A percentile compares a stretch with the other conserved stretches of the same genome.
phyloP scores from a whole-genome alignment of 495 filamentous ascomycete species.

The Rhypophila decipiens region DNA sequence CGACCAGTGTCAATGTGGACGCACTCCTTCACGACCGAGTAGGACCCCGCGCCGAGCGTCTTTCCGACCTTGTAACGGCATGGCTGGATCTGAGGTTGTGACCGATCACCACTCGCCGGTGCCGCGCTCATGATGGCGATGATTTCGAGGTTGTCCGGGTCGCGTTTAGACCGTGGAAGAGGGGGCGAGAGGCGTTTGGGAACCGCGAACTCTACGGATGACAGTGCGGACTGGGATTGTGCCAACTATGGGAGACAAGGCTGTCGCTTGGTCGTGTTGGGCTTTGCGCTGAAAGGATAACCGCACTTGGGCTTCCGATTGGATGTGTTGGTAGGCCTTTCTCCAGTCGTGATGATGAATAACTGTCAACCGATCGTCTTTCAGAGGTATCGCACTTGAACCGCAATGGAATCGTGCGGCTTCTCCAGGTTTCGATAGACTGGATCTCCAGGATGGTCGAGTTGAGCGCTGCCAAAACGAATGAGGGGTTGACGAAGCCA shows the following conservation, averaged over 20 bases:
- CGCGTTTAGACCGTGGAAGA: background rate
- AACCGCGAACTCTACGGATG: background rate
- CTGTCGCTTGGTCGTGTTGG: too few species aligned
- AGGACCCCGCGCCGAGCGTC: slow-evolving; percentile 90
- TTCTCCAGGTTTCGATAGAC: too few species aligned
- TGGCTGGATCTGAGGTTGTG: slow-evolving; percentile 44
- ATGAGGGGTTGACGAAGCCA: too few species aligned
- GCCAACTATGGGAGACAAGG: background rate
- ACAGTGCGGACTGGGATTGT: background rate
- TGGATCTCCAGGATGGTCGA: too few species aligned
- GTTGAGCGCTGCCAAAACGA: too few species aligned
- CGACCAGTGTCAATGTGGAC: slow-evolving; percentile 96
- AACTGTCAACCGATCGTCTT: too few species aligned
- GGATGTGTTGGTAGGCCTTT: too few species aligned
- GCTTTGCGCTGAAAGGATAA: too few species aligned
- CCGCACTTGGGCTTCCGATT: too few species aligned
- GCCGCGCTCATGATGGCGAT: slow-evolving; percentile 26
- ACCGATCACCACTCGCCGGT: slow-evolving; percentile 20
- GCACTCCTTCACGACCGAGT: slow-evolving; percentile 99
- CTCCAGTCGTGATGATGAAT: too few species aligned
- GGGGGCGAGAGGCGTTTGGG: background rate
- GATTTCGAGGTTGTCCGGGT: background rate
- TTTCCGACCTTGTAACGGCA: slow-evolving; percentile 95
- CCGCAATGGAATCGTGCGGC: too few species aligned
- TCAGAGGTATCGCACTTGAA: too few species aligned